These are phyloP conservation scores for Solanum chilense DNA, from an alignment of 257 asterid species.

Conservation along the genomic window DNA sequence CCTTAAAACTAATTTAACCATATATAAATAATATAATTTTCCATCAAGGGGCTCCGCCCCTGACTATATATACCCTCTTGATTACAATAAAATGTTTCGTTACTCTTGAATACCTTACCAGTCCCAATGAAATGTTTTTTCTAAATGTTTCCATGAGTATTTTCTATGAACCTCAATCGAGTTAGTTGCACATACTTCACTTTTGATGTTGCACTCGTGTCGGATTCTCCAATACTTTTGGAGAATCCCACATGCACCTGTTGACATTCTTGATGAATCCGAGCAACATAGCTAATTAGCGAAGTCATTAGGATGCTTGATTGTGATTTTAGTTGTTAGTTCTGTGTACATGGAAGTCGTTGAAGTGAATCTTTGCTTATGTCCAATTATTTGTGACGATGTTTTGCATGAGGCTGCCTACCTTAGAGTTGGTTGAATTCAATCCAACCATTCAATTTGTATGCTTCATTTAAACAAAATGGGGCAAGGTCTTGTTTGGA, in stretches of 20 bases:
- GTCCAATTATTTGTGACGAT: neutral
- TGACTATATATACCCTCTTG: neutral
- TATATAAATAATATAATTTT: too few species aligned
- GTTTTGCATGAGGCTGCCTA: neutral
- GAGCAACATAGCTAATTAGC: neutral
- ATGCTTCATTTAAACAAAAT: neutral
- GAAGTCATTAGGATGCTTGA: neutral
- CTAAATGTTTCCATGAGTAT: neutral
- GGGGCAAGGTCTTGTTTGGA: neutral
- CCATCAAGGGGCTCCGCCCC: too few species aligned
- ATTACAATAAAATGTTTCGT: neutral
- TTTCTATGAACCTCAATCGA: neutral
- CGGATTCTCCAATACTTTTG: neutral
- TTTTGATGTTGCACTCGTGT: neutral
- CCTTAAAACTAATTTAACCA: too few species aligned
- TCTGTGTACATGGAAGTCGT: neutral
- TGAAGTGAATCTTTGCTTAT: neutral
- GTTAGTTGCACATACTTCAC: neutral
- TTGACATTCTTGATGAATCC: neutral
- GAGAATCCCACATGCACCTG: neutral
- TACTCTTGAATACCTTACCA: neutral
- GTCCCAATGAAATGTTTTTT: neutral
- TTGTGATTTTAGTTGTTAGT: neutral
- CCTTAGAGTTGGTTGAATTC: neutral
- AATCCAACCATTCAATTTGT: neutral